These are phyloP conservation scores for carrot (Daucus carota) DNA, from an alignment of 129 eudicot species.

Conservation along the genomic window DH1_v3.0 NC_030388.2:27830001-27830500, in stretches of 20 bases:
- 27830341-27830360: slow-evolving; percentile 84
- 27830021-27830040: neutral
- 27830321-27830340: slow-evolving; percentile 82
- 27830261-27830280: neutral
- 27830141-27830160: neutral
- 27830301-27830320: slow-evolving; percentile 75
- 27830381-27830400: slow-evolving; percentile 1
- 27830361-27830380: slow-evolving; percentile 67
- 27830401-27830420: neutral
- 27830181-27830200: neutral
- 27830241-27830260: neutral
- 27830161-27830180: neutral
- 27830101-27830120: neutral
- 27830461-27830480: neutral
- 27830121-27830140: neutral
- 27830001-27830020: neutral
- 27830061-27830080: neutral
- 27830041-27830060: neutral
- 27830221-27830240: neutral
- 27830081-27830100: neutral
- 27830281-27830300: slow-evolving; percentile 84
- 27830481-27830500: slow-evolving; percentile 42
- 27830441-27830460: neutral
- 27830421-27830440: neutral
- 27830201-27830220: neutral